phyloP scores from a whole-genome alignment of 208 protist species.

The Trypanosoma conorhini region DNA sequence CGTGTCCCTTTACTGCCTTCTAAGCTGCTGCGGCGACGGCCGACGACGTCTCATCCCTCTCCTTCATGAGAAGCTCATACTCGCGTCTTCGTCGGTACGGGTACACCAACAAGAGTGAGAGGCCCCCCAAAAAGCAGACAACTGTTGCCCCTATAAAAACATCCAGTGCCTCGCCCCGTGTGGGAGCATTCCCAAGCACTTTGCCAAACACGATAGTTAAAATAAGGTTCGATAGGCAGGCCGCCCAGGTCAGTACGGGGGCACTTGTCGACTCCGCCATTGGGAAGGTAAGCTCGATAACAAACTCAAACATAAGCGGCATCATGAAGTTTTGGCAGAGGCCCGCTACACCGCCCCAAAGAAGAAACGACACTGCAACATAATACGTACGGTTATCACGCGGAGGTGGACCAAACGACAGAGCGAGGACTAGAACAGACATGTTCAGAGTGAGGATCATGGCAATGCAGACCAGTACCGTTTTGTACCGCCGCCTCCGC shows the following conservation, averaged over 20 bases:
- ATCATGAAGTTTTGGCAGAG: conserved; percentile 83
- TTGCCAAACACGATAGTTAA: conserved; percentile 62
- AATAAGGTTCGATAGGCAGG: conserved; percentile 61
- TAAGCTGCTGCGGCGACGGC: not conserved
- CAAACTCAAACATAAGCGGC: conserved; percentile 84
- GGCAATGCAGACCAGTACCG: conserved; percentile 41
- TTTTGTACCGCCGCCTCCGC: conserved; percentile 52
- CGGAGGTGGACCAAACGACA: conserved; percentile 62
- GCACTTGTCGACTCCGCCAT: conserved; percentile 72
- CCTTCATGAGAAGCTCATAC: conserved; percentile 47
- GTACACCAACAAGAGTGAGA: conserved; percentile 43
- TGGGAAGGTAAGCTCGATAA: conserved; percentile 80
- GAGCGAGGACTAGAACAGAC: conserved; percentile 48
- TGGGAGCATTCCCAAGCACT: conserved; percentile 53
- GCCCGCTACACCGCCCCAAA: conserved; percentile 60
- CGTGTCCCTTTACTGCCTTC: not conserved
- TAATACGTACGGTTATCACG: conserved; percentile 44
- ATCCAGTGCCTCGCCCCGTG: conserved; percentile 35
- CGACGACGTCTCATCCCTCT: conserved; percentile 5
- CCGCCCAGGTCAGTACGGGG: conserved; percentile 68
- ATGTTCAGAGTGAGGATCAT: conserved; percentile 45
- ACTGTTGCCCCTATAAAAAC: conserved; percentile 66
- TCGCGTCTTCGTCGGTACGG: conserved; percentile 45
- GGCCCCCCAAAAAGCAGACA: conserved; percentile 51
- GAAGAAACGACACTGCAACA: conserved; percentile 43